Evolutionary conservation across 805 yeast species (phyloP).

Genomic region (Phaffomyces opuntiae): DNA sequence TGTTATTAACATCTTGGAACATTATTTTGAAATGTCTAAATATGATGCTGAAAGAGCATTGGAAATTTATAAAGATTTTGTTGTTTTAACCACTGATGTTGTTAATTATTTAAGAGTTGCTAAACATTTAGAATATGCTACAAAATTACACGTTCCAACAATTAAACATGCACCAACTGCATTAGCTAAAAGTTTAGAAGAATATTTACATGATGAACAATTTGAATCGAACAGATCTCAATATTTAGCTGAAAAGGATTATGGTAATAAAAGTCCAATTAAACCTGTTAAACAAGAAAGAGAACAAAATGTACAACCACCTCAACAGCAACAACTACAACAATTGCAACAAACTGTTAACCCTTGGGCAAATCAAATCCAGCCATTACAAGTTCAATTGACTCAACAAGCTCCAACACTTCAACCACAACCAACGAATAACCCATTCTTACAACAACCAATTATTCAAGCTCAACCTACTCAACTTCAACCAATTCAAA

Average conservation of each 20-base stretch:
- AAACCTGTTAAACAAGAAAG: not conserved
- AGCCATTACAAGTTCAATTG: constrained; percentile 19
- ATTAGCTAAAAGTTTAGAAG: constrained; percentile 77
- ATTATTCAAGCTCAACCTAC: not conserved
- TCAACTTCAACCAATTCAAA: not conserved
- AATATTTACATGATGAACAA: constrained; percentile 79
- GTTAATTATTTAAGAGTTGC: constrained; percentile 85
- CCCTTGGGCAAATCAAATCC: constrained; percentile 26
- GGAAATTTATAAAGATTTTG: constrained; percentile 77
- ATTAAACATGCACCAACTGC: constrained; percentile 97
- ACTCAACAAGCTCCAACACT: constrained; percentile 16
- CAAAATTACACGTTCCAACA: constrained; percentile 89
- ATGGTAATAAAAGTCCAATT: constrained; percentile 19
- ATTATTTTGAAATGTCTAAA: constrained; percentile 87
- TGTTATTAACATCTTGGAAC: constrained; percentile 86
- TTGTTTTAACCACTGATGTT: constrained; percentile 78
- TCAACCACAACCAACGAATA: constrained; percentile 22
- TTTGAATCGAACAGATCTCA: constrained; percentile 76
- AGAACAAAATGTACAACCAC: too few relatives aligned
- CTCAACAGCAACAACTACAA: too few relatives aligned
- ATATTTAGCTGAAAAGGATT: constrained; percentile 61
- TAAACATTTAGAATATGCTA: constrained; percentile 77
- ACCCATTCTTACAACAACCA: constrained; percentile 28
- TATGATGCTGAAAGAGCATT: constrained; percentile 83
- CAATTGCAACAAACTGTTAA: not conserved